Evolutionary conservation across 768 basidiomycete genomes (phyloP), one percentile per base, ranked within the genome.

Genomic region (Cubamyces sp.): DNA sequence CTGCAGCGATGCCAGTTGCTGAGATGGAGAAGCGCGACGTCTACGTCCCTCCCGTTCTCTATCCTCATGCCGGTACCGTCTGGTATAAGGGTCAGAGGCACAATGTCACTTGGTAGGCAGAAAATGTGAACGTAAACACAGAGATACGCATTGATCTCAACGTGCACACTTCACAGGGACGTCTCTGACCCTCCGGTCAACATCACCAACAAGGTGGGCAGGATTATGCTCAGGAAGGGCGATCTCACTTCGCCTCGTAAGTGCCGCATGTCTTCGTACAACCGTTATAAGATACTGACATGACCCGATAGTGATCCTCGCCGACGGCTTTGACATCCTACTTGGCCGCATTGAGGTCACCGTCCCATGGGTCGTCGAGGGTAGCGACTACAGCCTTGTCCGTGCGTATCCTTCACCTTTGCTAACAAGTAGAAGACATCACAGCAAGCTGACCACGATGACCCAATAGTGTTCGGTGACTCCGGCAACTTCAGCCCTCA

Each of bases 381-480:
- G 73, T 23, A 50, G 30, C 46, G 58, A 74, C 46, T 77, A 79
- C 68, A 73, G 65, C 37, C 70, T 82, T 54, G 77, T 77, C 49
- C 67, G 81, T 83, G 60, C 71, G 81, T 77, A 11, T 15, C 34
- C 14, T 25, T 8, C 39, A 3, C 30, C 4, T 19, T 39, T 39
- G n/a, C 59, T 1, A 7, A 23, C n/a, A 5, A 30, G 46, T 5
- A 11, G 5, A 48, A 9, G 0, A 15, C n/a, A n/a, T n/a, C n/a
- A 19, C 26, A 25, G 11, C n/a, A 19, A 11, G 6, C 58, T 58
- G 23, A 46, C 34, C 16, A 3, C 15, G 37, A 14, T 19, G 12
- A 34, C 26, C 34, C 34, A 34, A 1, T 52, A 82, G 82, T 82
- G 48, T 78, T 80, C 54, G 81, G 82, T 15, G 79, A 82, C 67